Evolutionary conservation across 2,329 filamentous ascomycete species (phyloP).

Genomic region (Beauveria rudraprayagi): DNA sequence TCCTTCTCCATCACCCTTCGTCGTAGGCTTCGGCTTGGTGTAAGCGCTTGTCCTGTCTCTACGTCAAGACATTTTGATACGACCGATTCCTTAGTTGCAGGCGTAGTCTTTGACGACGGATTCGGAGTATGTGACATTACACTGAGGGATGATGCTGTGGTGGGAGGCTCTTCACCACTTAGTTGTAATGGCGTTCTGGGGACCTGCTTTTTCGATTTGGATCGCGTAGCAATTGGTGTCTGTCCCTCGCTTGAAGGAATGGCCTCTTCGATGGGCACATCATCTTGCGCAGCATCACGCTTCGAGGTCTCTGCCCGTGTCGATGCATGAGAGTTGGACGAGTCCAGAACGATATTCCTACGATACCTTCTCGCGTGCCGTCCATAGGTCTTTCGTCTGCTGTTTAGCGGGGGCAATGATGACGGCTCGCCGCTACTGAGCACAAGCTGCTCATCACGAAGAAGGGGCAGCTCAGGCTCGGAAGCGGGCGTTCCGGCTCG

Average conservation of each 20-base stretch:
- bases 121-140: slow-evolving; percentile 31
- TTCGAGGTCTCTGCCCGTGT: background rate
- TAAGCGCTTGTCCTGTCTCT: slow-evolving; percentile 20
- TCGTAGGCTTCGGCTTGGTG: slow-evolving; percentile 11
- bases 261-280: background rate
- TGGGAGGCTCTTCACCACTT: background rate
- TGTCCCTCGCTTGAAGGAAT: background rate
- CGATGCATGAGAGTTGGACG: slow-evolving; percentile 14
- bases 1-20: background rate
- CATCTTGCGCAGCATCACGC: background rate
- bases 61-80: slow-evolving; percentile 17
- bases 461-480: slow-evolving; percentile 28
- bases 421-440: slow-evolving; percentile 20
- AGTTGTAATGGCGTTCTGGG: background rate
- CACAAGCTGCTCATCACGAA: slow-evolving; percentile 15
- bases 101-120: slow-evolving; percentile 28
- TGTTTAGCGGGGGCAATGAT: slow-evolving; percentile 17
- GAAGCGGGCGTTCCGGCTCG: slow-evolving; percentile 16
- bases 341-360: slow-evolving; percentile 22
- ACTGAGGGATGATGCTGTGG: slow-evolving; percentile 24
- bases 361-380: slow-evolving; percentile 15
- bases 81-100: slow-evolving; percentile 26
- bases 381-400: slow-evolving; percentile 17
- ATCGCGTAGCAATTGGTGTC: slow-evolving; percentile 2
- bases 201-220: background rate